Evolutionary conservation across 2,329 filamentous ascomycete species (phyloP), one percentile per base, ranked within the genome.

Genomic region (Nemania abortiva): DNA sequence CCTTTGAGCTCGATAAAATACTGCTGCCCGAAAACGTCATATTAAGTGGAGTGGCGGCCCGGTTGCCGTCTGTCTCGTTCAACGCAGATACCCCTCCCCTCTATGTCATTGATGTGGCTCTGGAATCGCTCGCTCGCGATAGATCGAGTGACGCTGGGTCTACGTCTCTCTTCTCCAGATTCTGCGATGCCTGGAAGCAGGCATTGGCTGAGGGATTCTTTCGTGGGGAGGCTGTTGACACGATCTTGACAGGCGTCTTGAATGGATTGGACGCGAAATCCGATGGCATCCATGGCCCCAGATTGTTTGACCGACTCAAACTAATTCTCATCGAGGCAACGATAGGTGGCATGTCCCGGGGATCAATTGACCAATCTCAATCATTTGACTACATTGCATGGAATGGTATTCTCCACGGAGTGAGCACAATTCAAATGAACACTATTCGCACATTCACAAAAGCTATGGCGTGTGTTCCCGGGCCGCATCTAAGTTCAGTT

Each of bases 351-450:
- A 9, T 78, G 18, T 63, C 61, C 15, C 42, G 49, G 11, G 4
- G 47, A 18, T 7, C 11, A 49, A 13, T 18, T 13, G 9, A 13
- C 10, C 20, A 60, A 39, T 29, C 22, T 6, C 18, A 31, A 9
- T 27, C 65, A 9, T 73, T 72, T n/a, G 74, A 77, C 20, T 15
- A 34, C 29, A 15, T 56, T 62, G 65, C 63, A 55, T 78, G 74
- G 75, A 66, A 65, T 34, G 57, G 54, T 27, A 58, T 77, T 15
- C 63, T 79, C 13, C 60, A 72, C 22, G 64, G 13, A 18, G 66
- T 74, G 55, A 73, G 76, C 49, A 63, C 63, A 29, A 55, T 79
- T 34, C 58, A 60, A 58, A 63, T 73, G 53, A 78, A 78, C 60
- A 74, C 62, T 20, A 31, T 76, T 47, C 72, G 72, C n/a, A 39